A percentile compares a stretch with the other conserved stretches of the same genome.
Conservation (phyloP, 2,329 filamentous ascomycete genomes). For the Penicillium polonicum region DNA sequence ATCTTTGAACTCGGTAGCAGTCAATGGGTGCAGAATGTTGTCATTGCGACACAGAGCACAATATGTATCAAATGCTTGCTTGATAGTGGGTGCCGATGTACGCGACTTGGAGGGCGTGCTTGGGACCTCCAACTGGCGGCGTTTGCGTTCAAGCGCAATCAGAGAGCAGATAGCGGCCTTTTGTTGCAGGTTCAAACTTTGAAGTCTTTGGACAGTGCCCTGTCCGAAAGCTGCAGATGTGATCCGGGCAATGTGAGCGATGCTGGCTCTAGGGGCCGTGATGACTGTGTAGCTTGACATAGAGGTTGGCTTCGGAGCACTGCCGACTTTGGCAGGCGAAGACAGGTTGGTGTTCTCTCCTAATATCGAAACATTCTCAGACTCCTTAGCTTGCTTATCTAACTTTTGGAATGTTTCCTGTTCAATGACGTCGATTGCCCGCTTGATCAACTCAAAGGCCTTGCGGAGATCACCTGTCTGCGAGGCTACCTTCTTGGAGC, state of each 20-base stretch:
- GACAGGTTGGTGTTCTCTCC: constrained; percentile 78
- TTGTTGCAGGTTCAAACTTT: constrained; percentile 89
- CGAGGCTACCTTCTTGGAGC: constrained; percentile 88
- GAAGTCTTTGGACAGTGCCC: constrained; percentile 78
- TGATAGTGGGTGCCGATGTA: constrained; percentile 71
- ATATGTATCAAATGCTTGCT: constrained; percentile 81
- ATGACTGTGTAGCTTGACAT: constrained; percentile 63
- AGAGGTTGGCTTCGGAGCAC: constrained; percentile 41
- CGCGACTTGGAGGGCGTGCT: constrained; percentile 61
- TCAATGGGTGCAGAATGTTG: constrained; percentile 84
- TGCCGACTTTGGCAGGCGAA: constrained; percentile 43
- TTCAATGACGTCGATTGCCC: constrained; percentile 86
- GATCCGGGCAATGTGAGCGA: constrained; percentile 87
- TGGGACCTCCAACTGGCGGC: constrained; percentile 48
- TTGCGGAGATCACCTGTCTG: constrained; percentile 94
- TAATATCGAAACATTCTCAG: constrained; percentile 66
- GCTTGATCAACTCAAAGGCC: constrained; percentile 89
- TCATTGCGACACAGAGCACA: constrained; percentile 78
- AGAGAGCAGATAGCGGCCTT: constrained; percentile 91
- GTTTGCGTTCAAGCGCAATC: constrained; percentile 76
- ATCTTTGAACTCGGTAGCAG: constrained; percentile 89
- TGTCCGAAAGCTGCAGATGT: constrained; percentile 89
- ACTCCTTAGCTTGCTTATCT: constrained; percentile 58
- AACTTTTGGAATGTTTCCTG: constrained; percentile 74
- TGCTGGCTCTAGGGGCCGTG: constrained; percentile 82